phyloP scores from a whole-genome alignment of 805 yeast genomes.

The Candida ovalis region DNA sequence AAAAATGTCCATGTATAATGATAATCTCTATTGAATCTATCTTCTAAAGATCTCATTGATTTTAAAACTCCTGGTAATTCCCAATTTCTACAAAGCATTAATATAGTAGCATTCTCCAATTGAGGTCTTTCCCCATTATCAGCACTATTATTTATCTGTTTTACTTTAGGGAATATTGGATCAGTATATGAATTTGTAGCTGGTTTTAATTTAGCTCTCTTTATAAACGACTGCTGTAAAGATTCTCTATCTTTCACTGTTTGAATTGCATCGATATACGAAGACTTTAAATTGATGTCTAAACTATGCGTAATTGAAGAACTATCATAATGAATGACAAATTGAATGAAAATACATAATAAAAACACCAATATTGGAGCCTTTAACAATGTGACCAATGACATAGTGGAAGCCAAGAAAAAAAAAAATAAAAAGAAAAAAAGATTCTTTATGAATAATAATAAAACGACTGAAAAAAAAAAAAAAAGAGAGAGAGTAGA shows the following conservation, averaged over 20 bases:
- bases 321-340: background rate
- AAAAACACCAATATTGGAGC: background rate
- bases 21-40: slow-evolving; percentile 62
- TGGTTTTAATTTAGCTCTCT: slow-evolving; percentile 29
- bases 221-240: slow-evolving; percentile 6
- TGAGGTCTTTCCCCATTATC: no score
- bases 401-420: background rate
- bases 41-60: slow-evolving; percentile 77
- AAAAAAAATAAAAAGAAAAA: background rate
- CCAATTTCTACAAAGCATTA: slow-evolving; percentile 83
- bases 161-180: slow-evolving; percentile 25
- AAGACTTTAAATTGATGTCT: background rate
- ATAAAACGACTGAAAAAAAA: no score
- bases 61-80: slow-evolving; percentile 71
- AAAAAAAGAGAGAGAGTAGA: no score
- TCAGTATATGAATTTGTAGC: slow-evolving; percentile 38
- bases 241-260: slow-evolving; percentile 9
- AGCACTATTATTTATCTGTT: no score
- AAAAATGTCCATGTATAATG: slow-evolving; percentile 77
- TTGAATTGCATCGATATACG: slow-evolving; percentile 12
- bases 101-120: slow-evolving; percentile 78
- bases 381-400: background rate
- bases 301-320: background rate
- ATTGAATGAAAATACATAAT: background rate
- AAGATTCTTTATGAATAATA: background rate